Evolutionary conservation across 2,329 filamentous ascomycete species (phyloP).

Genomic region (Falciphora oryzae): DNA sequence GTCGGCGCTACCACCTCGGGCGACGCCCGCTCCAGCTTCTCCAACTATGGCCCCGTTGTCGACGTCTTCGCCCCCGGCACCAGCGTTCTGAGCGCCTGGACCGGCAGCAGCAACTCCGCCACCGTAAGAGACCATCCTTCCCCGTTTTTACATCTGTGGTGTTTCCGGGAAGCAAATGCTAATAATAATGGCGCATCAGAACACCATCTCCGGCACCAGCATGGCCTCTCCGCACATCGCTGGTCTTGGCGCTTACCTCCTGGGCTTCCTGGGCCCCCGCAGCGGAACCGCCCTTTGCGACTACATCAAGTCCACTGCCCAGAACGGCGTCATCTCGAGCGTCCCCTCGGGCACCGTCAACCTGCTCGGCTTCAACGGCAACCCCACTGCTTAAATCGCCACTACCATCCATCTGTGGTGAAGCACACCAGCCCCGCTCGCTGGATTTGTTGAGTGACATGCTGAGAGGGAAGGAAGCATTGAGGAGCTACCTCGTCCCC

Average conservation of each 20-base stretch:
- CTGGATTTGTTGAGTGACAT: neutral
- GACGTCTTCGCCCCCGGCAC: constrained; percentile 48
- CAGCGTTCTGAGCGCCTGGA: constrained; percentile 42
- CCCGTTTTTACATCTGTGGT: neutral
- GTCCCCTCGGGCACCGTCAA: constrained; percentile 41
- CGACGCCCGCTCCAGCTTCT: constrained; percentile 40
- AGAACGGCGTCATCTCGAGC: constrained; percentile 33
- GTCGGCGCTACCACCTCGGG: constrained; percentile 41
- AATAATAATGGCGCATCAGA: constrained; percentile 13
- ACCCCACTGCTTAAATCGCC: neutral
- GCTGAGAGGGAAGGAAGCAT: no score
- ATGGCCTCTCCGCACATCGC: constrained; percentile 31
- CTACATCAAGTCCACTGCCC: constrained; percentile 38
- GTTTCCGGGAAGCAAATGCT: neutral
- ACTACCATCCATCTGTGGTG: neutral
- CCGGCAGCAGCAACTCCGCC: constrained; percentile 29
- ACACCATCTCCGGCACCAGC: constrained; percentile 42
- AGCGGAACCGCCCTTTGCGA: constrained; percentile 40
- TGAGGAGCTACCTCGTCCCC: no score
- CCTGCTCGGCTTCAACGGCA: constrained; percentile 50
- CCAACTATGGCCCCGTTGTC: constrained; percentile 45
- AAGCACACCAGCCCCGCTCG: neutral
- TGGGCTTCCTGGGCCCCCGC: constrained; percentile 35
- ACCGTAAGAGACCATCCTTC: constrained; percentile 15
- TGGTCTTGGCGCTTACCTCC: constrained; percentile 32